Conservation (phyloP, 2,329 filamentous ascomycete genomes). For the Akanthomyces lecanii region DNA sequence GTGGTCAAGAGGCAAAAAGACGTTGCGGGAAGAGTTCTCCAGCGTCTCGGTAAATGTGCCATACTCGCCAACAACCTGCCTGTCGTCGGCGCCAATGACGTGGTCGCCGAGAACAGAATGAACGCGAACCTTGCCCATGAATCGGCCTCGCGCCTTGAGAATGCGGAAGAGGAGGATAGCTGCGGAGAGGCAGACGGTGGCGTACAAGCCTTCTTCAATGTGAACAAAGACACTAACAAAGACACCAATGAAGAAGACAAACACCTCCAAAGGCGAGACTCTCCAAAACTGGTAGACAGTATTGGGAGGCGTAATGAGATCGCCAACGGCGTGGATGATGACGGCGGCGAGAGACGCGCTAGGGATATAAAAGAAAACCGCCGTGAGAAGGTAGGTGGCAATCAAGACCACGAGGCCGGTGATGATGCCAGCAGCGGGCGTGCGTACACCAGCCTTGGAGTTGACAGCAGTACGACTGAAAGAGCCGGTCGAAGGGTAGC, state of each 20-base stretch:
- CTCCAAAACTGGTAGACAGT: conserved; percentile 86
- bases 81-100: conserved; percentile 54
- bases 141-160: conserved; percentile 71
- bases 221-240: conserved; percentile 74
- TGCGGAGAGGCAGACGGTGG: conserved; percentile 66
- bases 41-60: conserved; percentile 42
- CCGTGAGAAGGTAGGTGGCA: conserved; percentile 76
- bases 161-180: conserved; percentile 72
- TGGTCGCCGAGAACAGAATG: conserved; percentile 78
- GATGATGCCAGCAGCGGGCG: conserved; percentile 79
- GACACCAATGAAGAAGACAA: conserved; percentile 84
- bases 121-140: conserved; percentile 75
- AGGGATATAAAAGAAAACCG: conserved; percentile 87
- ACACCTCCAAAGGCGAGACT: conserved; percentile 74
- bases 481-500: conserved; percentile 81
- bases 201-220: conserved; percentile 85
- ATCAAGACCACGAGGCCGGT: conserved; percentile 78
- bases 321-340: conserved; percentile 87
- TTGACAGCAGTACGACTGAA: conserved; percentile 92
- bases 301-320: conserved; percentile 78
- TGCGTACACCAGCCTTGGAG: conserved; percentile 87
- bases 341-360: conserved; percentile 70
- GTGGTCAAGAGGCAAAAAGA: conserved; percentile 46
- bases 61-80: conserved; percentile 44
- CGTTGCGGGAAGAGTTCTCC: conserved; percentile 33